Evolutionary conservation across 2,329 filamentous ascomycete genomes (phyloP).

Genomic region (Calonectria pseudoturangicola): DNA sequence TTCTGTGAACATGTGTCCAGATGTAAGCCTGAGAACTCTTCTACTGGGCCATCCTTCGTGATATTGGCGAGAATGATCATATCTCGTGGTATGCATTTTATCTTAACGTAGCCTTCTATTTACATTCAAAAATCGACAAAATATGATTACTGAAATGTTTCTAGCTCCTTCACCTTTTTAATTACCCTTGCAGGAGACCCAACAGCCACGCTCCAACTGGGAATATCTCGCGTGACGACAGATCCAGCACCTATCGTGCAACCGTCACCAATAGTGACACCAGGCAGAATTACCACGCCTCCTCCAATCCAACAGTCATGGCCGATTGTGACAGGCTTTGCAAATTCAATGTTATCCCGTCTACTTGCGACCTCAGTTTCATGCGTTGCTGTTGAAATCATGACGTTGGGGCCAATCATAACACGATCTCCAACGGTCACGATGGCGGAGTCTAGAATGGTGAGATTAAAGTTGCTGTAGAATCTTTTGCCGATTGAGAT

Average conservation of each 20-base stretch:
- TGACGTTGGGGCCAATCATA: conserved; percentile 71
- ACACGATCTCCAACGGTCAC: conserved; percentile 71
- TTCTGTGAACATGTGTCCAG: too few species aligned
- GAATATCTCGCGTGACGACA: conserved; percentile 80
- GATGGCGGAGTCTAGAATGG: conserved; percentile 70
- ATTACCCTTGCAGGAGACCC: conserved; percentile 60
- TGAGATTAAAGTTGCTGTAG: conserved; percentile 73
- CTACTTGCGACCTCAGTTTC: conserved; percentile 69
- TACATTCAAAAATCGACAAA: too few species aligned
- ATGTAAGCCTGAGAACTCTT: too few species aligned
- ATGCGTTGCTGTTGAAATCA: conserved; percentile 71
- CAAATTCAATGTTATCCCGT: conserved; percentile 69
- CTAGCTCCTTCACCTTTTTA: conserved; percentile 45
- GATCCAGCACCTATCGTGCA: conserved; percentile 85
- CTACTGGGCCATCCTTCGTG: too few species aligned
- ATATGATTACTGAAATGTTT: not conserved
- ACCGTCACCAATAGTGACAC: conserved; percentile 86
- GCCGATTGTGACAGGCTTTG: conserved; percentile 68
- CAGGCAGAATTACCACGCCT: conserved; percentile 83
- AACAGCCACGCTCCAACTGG: conserved; percentile 60
- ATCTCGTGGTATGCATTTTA: too few species aligned
- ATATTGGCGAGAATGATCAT: too few species aligned
- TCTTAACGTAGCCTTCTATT: too few species aligned
- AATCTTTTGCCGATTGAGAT: conserved; percentile 74
- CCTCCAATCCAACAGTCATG: conserved; percentile 82